These are phyloP conservation scores for Phaffia rhodozyma DNA, from an alignment of 1,284 basidiomycete species.

Conservation along the genomic window DNA sequence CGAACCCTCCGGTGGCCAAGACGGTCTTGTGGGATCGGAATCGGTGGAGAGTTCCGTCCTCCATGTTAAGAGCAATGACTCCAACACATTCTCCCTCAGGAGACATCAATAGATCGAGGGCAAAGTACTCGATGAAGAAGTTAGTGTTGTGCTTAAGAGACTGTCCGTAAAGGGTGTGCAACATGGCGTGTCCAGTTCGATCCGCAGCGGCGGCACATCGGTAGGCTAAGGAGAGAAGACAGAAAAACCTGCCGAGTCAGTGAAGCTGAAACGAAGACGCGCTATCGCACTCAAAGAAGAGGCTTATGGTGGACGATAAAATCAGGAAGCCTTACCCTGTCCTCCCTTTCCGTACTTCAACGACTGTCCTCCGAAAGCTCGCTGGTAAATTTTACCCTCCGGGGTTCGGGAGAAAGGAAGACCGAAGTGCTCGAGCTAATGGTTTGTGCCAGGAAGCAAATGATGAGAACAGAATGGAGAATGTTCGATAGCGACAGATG, in stretches of 20 bases:
- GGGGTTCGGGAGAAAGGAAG: conserved; percentile 98
- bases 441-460: conserved; percentile 10
- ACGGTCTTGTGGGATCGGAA: conserved; percentile 99
- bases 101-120: conserved; percentile 95
- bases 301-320: background rate
- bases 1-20: conserved; percentile 71
- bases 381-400: conserved; percentile 99
- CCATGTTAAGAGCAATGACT: conserved; percentile 98
- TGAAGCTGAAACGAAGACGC: too few relatives aligned
- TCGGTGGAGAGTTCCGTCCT: conserved; percentile 96
- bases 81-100: conserved; percentile 92
- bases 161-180: conserved; percentile 98
- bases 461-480: background rate
- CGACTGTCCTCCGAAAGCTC: conserved; percentile 98
- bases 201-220: conserved; percentile 98
- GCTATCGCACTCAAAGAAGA: too few relatives aligned
- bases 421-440: conserved; percentile 93
- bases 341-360: conserved; percentile 96
- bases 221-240: conserved; percentile 49
- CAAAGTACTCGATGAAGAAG: conserved; percentile 99
- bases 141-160: conserved; percentile 98
- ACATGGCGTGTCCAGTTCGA: conserved; percentile 94
- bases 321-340: conserved; percentile 39
- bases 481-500: background rate
- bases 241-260: background rate